These are phyloP conservation scores for Sarocladium oryzae DNA, from an alignment of 2,329 filamentous ascomycete species.

Conservation along the genomic window DNA sequence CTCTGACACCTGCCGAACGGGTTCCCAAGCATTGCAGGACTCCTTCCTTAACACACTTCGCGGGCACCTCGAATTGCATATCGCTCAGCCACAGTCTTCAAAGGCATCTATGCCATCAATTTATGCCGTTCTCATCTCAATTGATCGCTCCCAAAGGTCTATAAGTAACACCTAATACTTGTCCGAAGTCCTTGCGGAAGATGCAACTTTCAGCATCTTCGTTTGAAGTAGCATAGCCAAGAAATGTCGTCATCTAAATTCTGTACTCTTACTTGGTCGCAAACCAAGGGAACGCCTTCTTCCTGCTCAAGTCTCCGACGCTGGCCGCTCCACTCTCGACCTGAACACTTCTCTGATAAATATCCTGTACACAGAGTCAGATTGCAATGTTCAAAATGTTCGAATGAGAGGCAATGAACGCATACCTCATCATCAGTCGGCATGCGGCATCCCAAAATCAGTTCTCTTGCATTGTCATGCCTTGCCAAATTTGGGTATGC, in stretches of 20 bases:
- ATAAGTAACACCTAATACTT: neutral
- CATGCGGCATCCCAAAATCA: constrained; percentile 78
- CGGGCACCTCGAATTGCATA: too few species aligned
- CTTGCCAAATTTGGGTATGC: constrained; percentile 68
- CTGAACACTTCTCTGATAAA: constrained; percentile 55
- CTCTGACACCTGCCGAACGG: neutral
- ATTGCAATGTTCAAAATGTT: constrained; percentile 16
- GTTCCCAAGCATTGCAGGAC: too few species aligned
- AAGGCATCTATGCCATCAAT: too few species aligned
- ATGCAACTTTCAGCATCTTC: too few species aligned
- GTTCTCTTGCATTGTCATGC: constrained; percentile 63
- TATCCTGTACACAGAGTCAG: constrained; percentile 40
- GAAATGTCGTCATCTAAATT: neutral
- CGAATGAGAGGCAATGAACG: constrained; percentile 11
- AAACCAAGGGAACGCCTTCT: constrained; percentile 61
- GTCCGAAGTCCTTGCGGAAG: too few species aligned
- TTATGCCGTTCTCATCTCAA: neutral
- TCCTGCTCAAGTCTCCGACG: constrained; percentile 45
- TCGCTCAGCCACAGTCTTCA: too few species aligned
- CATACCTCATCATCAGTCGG: constrained; percentile 81
- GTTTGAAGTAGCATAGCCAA: too few species aligned
- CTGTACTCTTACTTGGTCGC: constrained; percentile 29
- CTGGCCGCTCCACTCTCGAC: constrained; percentile 46
- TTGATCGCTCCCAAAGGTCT: neutral
- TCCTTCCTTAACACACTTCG: too few species aligned